Evolutionary conservation across 2,329 filamentous ascomycete species (phyloP).

Genomic region (Penicillium hesseltinei): DNA sequence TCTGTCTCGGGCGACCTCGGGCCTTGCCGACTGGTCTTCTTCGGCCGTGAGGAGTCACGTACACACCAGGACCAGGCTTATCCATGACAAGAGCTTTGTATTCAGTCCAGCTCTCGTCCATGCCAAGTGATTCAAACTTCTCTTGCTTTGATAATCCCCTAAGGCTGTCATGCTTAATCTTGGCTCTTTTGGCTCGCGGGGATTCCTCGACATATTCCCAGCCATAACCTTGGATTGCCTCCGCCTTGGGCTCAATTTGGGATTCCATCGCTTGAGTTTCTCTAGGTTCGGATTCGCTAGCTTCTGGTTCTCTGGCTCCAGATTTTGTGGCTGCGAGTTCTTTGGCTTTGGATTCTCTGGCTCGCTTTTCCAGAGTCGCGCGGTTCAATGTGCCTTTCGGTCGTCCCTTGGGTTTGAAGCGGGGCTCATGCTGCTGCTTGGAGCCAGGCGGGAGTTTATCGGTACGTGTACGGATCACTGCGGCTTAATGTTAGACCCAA

Average conservation of each 20-base stretch:
- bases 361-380: conserved; percentile 8
- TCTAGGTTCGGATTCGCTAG: not conserved
- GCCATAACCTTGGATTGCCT: not conserved
- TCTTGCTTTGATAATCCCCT: conserved; percentile 39
- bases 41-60: conserved; percentile 41
- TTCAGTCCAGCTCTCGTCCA: conserved; percentile 44
- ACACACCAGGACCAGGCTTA: conserved; percentile 40
- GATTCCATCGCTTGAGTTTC: not conserved
- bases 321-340: not conserved
- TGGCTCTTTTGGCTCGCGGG: conserved; percentile 12
- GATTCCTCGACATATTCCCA: conserved; percentile 8
- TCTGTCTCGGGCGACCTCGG: conserved; percentile 40
- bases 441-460: conserved; percentile 9
- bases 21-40: conserved; percentile 38
- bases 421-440: conserved; percentile 7
- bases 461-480: conserved; percentile 14
- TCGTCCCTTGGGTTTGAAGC: conserved; percentile 10
- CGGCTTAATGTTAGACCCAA: not conserved
- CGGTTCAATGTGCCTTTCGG: conserved; percentile 17
- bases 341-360: not conserved
- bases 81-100: conserved; percentile 40
- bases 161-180: conserved; percentile 20
- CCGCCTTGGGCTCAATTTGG: not conserved
- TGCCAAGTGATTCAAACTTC: conserved; percentile 38
- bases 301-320: not conserved